Base-by-base conservation (phyloP, 1,139 yeast genomes). In the Martiniozyma asiatica region DNA sequence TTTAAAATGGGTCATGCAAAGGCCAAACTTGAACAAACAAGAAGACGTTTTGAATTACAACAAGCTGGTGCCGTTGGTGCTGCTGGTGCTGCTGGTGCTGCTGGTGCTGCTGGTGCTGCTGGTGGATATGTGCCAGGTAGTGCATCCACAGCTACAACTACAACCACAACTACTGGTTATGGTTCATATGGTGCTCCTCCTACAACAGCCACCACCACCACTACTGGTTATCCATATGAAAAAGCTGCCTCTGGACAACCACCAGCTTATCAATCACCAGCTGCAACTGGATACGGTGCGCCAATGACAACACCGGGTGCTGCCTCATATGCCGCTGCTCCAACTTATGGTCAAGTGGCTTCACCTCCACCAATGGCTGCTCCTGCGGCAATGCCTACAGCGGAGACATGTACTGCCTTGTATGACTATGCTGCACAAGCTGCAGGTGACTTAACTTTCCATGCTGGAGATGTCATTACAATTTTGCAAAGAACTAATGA, bases 1-100 rank as follows among this genome's bases (percentile, higher is more conserved):
- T 89, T 89, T 65, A 79, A 81, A 46, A 66, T 81, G 10, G 94
- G 94, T 11, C 92, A 80, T 48, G 92, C 94, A 11, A 81, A 78
- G 59, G 59, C 69, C 35, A 87, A 82, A 55, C 61, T 87, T 37
- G 95, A 84, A 43, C 68, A 82, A 51, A 78, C 94, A 11, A 76
- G 71, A 54, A 73, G 78, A 56, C 68, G 84, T 44, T 81, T 73
- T 45, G 87, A 77, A 36, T 20, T 36, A 27, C 64, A 64, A 36
- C 63, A 56, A 11, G 54, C 53, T 6, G 42, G 32, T 3, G 53
- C 53, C 12, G 46, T 33, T 2, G 59, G 53, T 11, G 62, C 55
- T 14, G 59, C 61, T 4, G 42, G 49, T 10, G 48, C 43, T 11
- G 40, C 46, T n/a, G 47, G 59, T 5, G 50, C 62, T 11, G 32